These are phyloP conservation scores for Aspergillus ruber DNA, from an alignment of 2,329 filamentous ascomycete genomes.

Conservation along the genomic window DNA sequence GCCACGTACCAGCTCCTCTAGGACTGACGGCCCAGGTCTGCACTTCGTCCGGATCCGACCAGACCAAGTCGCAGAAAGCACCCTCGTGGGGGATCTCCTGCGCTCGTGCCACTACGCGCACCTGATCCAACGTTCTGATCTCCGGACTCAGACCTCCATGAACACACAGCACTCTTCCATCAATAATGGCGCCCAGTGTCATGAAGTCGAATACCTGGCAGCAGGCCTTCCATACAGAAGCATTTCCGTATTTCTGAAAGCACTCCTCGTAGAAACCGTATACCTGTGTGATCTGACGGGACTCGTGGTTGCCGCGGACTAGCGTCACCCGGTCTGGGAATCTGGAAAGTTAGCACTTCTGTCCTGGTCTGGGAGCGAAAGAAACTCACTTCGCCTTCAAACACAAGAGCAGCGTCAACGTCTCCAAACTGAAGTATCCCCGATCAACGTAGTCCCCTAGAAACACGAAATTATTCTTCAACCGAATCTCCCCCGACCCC, in stretches of 20 bases:
- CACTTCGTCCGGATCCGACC: constrained; percentile 67
- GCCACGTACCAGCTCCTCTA: constrained; percentile 59
- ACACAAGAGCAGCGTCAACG: constrained; percentile 65
- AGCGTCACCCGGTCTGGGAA: constrained; percentile 67
- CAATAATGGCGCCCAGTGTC: constrained; percentile 65
- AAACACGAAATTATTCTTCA: constrained; percentile 66
- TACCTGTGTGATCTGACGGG: constrained; percentile 69
- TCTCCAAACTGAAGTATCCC: constrained; percentile 68
- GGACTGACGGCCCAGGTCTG: constrained; percentile 66
- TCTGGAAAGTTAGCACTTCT: constrained; percentile 31
- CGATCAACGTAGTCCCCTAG: constrained; percentile 68
- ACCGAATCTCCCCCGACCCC: constrained; percentile 30
- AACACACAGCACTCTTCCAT: constrained; percentile 67
- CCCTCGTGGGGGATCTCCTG: constrained; percentile 73
- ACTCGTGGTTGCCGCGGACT: constrained; percentile 69
- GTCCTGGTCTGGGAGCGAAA: neutral
- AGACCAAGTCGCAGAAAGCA: constrained; percentile 70
- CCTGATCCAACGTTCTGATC: constrained; percentile 68
- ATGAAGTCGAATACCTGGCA: constrained; percentile 75
- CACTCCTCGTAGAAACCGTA: constrained; percentile 77
- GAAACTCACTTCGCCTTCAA: constrained; percentile 60
- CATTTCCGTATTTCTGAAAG: constrained; percentile 69
- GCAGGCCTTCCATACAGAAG: constrained; percentile 72
- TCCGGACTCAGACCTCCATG: constrained; percentile 67
- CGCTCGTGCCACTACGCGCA: constrained; percentile 65